These are phyloP conservation scores for Schoenoplectus triqueter DNA, from an alignment of 202 grass and related monocot genomes.

Conservation along the genomic window DNA sequence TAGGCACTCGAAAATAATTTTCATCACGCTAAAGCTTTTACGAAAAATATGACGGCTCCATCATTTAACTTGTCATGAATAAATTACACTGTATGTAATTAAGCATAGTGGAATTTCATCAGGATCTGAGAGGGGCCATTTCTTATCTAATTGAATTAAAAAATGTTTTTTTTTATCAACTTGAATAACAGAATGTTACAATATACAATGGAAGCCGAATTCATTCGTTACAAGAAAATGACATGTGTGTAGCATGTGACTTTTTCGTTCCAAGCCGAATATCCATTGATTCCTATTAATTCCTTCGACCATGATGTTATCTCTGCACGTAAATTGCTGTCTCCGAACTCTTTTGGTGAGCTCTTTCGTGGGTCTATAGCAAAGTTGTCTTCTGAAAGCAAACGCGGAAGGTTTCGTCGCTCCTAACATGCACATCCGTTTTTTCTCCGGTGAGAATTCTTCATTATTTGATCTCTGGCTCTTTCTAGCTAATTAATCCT, in stretches of 20 bases:
- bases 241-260: too few species aligned
- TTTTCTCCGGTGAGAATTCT: background rate
- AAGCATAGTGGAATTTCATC: too few species aligned
- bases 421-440: background rate
- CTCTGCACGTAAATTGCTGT: too few species aligned
- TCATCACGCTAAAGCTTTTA: too few species aligned
- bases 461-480: background rate
- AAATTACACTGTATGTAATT: too few species aligned
- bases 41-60: too few species aligned
- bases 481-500: too few species aligned
- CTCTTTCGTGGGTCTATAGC: constrained; percentile 13
- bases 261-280: background rate
- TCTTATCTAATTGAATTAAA: constrained; percentile 17
- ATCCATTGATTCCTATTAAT: background rate
- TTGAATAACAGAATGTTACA: too few species aligned
- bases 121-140: background rate
- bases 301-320: background rate
- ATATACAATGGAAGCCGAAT: too few species aligned
- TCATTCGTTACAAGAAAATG: too few species aligned
- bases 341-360: background rate
- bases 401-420: background rate
- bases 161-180: background rate
- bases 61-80: too few species aligned
- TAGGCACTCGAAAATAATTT: too few species aligned
- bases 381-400: background rate